Conservation (phyloP, 306 rosid genomes). For the Pachyrhizus erosus region DNA sequence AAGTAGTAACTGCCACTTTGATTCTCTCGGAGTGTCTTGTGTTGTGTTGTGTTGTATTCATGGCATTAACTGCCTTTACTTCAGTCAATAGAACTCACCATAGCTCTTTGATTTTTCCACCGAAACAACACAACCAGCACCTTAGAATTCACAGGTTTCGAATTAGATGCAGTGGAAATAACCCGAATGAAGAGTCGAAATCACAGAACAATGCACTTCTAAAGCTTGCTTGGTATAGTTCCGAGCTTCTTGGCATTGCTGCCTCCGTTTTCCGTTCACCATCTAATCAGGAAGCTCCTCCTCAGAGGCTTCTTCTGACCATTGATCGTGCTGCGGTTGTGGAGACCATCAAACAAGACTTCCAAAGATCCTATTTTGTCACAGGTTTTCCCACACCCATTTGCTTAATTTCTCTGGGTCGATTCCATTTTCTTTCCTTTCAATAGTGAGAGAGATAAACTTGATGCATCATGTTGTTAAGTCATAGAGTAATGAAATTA, state of each 20-base stretch:
- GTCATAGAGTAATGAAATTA: not conserved
- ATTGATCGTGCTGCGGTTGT: slow-evolving; percentile 63
- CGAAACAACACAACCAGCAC: slow-evolving; percentile 33
- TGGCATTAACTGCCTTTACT: slow-evolving; percentile 58
- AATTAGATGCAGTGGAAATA: slow-evolving; percentile 66
- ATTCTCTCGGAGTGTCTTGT: not conserved
- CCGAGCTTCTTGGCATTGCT: slow-evolving; percentile 89
- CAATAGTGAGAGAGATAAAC: not conserved
- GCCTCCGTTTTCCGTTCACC: slow-evolving; percentile 78
- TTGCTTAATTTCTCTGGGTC: slow-evolving; percentile 6
- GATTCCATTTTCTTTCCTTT: not conserved
- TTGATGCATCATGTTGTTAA: not conserved
- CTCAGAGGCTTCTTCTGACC: slow-evolving; percentile 49
- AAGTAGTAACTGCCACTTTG: not conserved
- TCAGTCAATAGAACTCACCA: slow-evolving; percentile 44
- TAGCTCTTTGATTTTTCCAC: slow-evolving; percentile 33
- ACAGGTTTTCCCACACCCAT: slow-evolving; percentile 42
- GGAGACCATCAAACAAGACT: slow-evolving; percentile 46
- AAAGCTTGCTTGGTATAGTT: slow-evolving; percentile 87
- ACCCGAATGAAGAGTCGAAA: slow-evolving; percentile 52
- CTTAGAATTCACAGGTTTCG: slow-evolving; percentile 43
- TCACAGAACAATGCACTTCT: slow-evolving; percentile 68
- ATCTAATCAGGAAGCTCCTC: slow-evolving; percentile 47
- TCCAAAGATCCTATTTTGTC: slow-evolving; percentile 51
- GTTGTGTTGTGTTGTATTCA: not conserved